Evolutionary conservation across 2,329 filamentous ascomycete genomes (phyloP), one percentile per base, ranked within the genome.

Genomic region (Neobulgaria alba): DNA sequence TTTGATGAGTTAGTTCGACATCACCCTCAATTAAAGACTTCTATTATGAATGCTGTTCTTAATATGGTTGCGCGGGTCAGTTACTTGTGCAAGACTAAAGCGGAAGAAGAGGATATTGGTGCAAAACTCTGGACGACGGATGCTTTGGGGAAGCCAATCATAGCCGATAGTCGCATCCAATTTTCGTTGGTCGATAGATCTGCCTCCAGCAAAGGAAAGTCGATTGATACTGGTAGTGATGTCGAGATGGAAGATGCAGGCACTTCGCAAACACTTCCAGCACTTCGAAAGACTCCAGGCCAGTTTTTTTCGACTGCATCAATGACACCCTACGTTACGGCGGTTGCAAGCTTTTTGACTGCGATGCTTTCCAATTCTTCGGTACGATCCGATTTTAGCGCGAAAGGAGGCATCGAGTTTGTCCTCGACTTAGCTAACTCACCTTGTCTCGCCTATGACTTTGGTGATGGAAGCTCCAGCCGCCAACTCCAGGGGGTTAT

Each of bases 1-100:
- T 95, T 98, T 56, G 92, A 99, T 60, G 92, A 99, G 62, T 73
- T 99, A 44, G 84, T 90, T 38, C 80, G 92, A 30, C 92, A 99
- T 58, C 92, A 99, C 55, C 92, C 93, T 1, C 73, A 77, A 16
- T 67, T 99, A 33, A 85, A 89, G 51, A 73, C 75, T 8, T 74
- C 81, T 3, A 92, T 98, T 44, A 78, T 90, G 47, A 82, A 84
- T 48, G 82, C 86, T n/a, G 79, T 95, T 12, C 74, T 93, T 44
- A 80, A 88, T 48, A 94, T 96, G 86, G 77, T 95, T 45, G 81
- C 81, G 23, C 78, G 87, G 39, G 82, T 98, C 26, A 77, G 79
- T 30, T 72, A 83, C 49, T 67, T 95, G 17, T 87, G 83, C 49
- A 75, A 77, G 37, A 69, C 72, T 31, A 84, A 86, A 58, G 81